phyloP scores from a whole-genome alignment of 192 early-diverging fungal genomes.

The Entophlyctis luteolus region DNA sequence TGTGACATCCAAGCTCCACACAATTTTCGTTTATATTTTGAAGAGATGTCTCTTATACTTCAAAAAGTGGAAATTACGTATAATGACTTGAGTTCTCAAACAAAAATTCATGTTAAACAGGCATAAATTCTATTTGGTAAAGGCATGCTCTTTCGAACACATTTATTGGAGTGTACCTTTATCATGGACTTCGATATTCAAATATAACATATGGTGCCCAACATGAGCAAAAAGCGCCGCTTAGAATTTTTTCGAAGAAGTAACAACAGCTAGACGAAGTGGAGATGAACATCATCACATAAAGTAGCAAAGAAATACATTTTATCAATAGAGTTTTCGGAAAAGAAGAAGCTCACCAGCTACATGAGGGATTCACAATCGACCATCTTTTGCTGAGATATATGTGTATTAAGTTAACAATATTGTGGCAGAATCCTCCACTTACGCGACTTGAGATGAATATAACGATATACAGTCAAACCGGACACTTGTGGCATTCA shows the following conservation, averaged over 20 bases:
- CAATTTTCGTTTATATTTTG: too few species aligned
- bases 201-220: background rate
- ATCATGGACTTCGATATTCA: background rate
- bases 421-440: too few species aligned
- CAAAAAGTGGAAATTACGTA: constrained; percentile 7
- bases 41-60: constrained; percentile 2
- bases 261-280: background rate
- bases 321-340: background rate
- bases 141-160: constrained; percentile 6
- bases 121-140: constrained; percentile 5
- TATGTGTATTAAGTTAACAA: constrained; percentile 4
- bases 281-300: constrained; percentile 1
- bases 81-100: constrained; percentile 2
- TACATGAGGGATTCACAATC: background rate
- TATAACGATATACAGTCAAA: too few species aligned
- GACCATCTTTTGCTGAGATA: background rate
- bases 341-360: constrained; percentile 1
- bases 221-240: background rate
- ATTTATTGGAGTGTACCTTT: constrained; percentile 10
- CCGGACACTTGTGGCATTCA: too few species aligned
- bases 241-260: constrained; percentile 16
- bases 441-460: too few species aligned
- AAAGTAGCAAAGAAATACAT: constrained; percentile 8
- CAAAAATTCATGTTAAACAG: background rate
- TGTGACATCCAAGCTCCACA: too few species aligned